Conservation (phyloP, 345 rosid species). For the Litchi chinensis region DNA sequence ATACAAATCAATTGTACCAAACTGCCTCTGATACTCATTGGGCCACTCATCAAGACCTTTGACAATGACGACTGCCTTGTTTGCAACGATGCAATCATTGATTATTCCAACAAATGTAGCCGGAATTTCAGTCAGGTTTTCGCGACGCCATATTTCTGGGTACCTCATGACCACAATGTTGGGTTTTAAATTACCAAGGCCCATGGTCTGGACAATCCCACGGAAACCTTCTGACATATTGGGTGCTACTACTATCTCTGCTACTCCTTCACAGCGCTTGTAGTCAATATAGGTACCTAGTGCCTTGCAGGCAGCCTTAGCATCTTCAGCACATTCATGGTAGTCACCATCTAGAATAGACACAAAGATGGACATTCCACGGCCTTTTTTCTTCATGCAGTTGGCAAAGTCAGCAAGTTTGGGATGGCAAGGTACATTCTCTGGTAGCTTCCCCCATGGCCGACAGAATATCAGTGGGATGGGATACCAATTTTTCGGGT, state of each 20-base stretch:
- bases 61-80: conserved; percentile 97
- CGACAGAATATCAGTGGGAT: conserved; percentile 97
- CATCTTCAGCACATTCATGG: conserved; percentile 95
- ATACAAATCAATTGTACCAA: conserved; percentile 94
- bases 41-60: conserved; percentile 99
- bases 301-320: conserved; percentile 86
- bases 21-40: conserved; percentile 93
- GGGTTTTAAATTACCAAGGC: conserved; percentile 97
- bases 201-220: conserved; percentile 97
- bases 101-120: conserved; percentile 88
- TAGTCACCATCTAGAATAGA: conserved; percentile 93
- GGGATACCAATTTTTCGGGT: conserved; percentile 99
- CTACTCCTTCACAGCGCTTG: conserved; percentile 97
- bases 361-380: conserved; percentile 97
- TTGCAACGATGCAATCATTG: conserved; percentile 92
- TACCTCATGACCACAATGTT: conserved; percentile 97
- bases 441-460: conserved; percentile 99
- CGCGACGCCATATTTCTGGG: conserved; percentile 99
- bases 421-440: conserved; percentile 98
- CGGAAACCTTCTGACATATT: conserved; percentile 97
- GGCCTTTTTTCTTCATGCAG: conserved; percentile 99
- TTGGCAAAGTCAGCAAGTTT: conserved; percentile 98
- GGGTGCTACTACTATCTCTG: conserved; percentile 97
- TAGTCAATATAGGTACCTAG: conserved; percentile 86
- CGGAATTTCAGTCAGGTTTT: conserved; percentile 91